phyloP scores from a whole-genome alignment of 2,329 filamentous ascomycete genomes.

The Aspergillus vadensis region DNA sequence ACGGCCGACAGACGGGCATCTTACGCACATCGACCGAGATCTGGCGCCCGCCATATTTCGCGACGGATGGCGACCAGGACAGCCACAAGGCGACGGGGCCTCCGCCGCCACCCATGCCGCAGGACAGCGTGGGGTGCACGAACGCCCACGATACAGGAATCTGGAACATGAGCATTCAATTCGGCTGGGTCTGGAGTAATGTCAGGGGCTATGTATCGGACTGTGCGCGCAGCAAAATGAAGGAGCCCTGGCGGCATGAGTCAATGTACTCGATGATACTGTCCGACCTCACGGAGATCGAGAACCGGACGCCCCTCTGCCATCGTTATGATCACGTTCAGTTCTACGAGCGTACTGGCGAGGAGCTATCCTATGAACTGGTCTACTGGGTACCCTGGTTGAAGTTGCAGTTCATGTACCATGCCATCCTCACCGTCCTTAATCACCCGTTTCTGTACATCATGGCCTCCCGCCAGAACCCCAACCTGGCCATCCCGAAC shows the following conservation, averaged over 20 bases:
- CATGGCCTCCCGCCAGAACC: slow-evolving; percentile 54
- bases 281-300: slow-evolving; percentile 55
- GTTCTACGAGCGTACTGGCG: slow-evolving; percentile 53
- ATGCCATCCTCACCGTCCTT: slow-evolving; percentile 53
- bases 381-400: slow-evolving; percentile 58
- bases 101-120: slow-evolving; percentile 47
- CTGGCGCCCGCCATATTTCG: slow-evolving; percentile 41
- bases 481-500: slow-evolving; percentile 56
- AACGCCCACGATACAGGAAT: slow-evolving; percentile 49
- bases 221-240: slow-evolving; percentile 51
- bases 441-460: slow-evolving; percentile 60
- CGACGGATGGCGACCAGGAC: slow-evolving; percentile 15
- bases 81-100: slow-evolving; percentile 31
- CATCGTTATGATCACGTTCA: slow-evolving; percentile 57
- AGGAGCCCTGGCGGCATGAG: slow-evolving; percentile 56
- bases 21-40: slow-evolving; percentile 47
- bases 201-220: slow-evolving; percentile 50
- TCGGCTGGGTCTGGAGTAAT: slow-evolving; percentile 56
- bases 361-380: slow-evolving; percentile 49
- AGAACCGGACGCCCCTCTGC: slow-evolving; percentile 50
- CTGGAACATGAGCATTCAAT: slow-evolving; percentile 54
- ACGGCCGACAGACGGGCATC: slow-evolving; percentile 51
- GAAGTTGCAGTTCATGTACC: slow-evolving; percentile 57
- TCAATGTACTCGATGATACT: slow-evolving; percentile 55
- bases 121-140: slow-evolving; percentile 49